Evolutionary conservation across 2,329 filamentous ascomycete genomes (phyloP), one percentile per base, ranked within the genome.

Genomic region (Camptophora hylomeconis): DNA sequence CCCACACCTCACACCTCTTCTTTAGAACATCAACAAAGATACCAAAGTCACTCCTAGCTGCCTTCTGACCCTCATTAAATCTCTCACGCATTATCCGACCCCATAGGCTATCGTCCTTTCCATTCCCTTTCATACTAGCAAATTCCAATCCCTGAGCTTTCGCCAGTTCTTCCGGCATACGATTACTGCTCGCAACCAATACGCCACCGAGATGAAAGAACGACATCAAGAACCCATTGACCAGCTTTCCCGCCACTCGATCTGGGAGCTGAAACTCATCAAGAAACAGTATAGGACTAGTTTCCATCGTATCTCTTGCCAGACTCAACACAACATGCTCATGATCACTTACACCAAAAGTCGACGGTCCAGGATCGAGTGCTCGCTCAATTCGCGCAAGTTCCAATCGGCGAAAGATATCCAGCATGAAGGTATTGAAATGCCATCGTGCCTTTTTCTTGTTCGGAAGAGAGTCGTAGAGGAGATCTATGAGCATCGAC

Each of bases 211-310:
- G 63, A 38, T 86, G 79, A 47, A 87, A 87, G 55, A 87, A 87
- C 2, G 69, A 66, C 5, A 80, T 80, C 49, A 89, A 75, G 2
- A 89, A 62, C 43, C 80, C 79, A 36, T 76, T 81, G 37, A 89
- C 57, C 25, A 87, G 81, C 51, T 86, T 87, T 44, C 73, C 79
- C 2, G 79, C 70, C 2, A 75, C 78, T 39, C 77, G 67, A 51
- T 87, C 81, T 0, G 81, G 81, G 20, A 89, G 65, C 47, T 89
- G 81, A 38, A 89, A 87, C 48, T 89, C 80, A 42, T 87, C 80
- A 2, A 87, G 54, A 44, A 89, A 89, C 9, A 87, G 52, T 18
- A 87, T 79, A 0, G 80, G 80, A 7, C 73, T 78, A 8, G 69
- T 75, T 31, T 80, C 69, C 8, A 84, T 70, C 47, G 86, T 69